These are phyloP conservation scores for Acidomyces sp. DNA, from an alignment of 495 filamentous ascomycete species.

Conservation along the genomic window DNA sequence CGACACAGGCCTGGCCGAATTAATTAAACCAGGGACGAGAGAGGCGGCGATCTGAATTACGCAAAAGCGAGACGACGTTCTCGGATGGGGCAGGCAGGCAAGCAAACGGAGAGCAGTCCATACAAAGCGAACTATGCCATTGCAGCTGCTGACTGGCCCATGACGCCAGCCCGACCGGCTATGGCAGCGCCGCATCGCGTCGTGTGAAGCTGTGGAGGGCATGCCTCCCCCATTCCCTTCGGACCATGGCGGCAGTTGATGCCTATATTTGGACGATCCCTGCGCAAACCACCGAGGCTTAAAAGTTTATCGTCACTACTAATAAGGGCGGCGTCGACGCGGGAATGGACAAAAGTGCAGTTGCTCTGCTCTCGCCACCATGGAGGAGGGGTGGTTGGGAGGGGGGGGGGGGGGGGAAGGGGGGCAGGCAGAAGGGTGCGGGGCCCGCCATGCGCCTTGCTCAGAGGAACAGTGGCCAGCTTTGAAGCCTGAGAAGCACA, in stretches of 20 bases:
- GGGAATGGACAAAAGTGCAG: too few relatives aligned
- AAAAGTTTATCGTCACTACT: conserved; percentile 15
- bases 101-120: conserved; percentile 5
- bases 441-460: too few relatives aligned
- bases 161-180: conserved; percentile 14
- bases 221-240: too few relatives aligned
- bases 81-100: conserved; percentile 5
- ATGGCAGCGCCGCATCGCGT: conserved; percentile 15
- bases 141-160: conserved; percentile 15
- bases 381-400: too few relatives aligned
- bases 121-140: conserved; percentile 5
- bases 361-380: conserved; percentile 1
- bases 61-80: background rate
- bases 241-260: conserved; percentile 9
- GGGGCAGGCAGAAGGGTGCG: too few relatives aligned
- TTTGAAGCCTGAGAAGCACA: conserved; percentile 6
- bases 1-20: background rate
- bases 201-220: conserved; percentile 11
- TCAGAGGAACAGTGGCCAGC: too few relatives aligned
- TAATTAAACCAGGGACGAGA: conserved; percentile 6
- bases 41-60: conserved; percentile 5
- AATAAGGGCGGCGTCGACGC: too few relatives aligned
- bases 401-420: too few relatives aligned
- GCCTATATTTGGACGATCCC: conserved; percentile 15
- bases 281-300: conserved; percentile 11